phyloP scores from a whole-genome alignment of 1,284 basidiomycete species.

The Ganoderma lucidum region DNA sequence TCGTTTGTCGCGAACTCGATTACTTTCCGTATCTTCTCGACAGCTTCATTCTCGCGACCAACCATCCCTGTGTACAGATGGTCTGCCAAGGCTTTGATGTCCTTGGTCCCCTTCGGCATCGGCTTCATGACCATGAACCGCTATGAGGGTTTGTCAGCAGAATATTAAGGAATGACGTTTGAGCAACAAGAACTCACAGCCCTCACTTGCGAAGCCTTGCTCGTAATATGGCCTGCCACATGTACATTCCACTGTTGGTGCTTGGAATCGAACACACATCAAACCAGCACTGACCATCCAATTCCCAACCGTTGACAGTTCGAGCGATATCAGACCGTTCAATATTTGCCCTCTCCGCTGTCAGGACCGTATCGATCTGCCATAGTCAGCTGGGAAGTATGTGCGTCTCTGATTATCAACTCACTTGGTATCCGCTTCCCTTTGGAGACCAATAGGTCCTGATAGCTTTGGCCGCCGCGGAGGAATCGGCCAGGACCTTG shows the following conservation, averaged over 20 bases:
- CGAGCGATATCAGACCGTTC: constrained; percentile 47
- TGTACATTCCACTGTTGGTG: background rate
- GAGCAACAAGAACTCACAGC: constrained; percentile 39
- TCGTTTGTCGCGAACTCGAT: constrained; percentile 53
- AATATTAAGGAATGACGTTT: background rate
- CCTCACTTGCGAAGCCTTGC: constrained; percentile 53
- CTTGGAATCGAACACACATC: background rate
- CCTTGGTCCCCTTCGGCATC: constrained; percentile 46
- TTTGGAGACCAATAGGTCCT: constrained; percentile 46
- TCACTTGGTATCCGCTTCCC: constrained; percentile 40
- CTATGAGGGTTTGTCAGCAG: constrained; percentile 32
- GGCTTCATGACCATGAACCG: constrained; percentile 49
- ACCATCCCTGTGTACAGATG: constrained; percentile 50
- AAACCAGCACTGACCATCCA: constrained; percentile 37
- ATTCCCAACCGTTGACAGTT: constrained; percentile 50
- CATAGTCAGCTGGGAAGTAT: background rate
- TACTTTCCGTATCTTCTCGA: constrained; percentile 51
- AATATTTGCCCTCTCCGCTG: constrained; percentile 41
- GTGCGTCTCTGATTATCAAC: background rate
- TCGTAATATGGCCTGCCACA: constrained; percentile 42
- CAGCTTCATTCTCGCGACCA: constrained; percentile 51
- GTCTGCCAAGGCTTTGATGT: constrained; percentile 47
- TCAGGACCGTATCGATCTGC: constrained; percentile 49
- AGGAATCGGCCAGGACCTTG: constrained; percentile 45
- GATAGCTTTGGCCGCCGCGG: constrained; percentile 46